These are phyloP conservation scores for Viola pubescens DNA, from an alignment of 441 rosid species.

Conservation along the genomic window DNA sequence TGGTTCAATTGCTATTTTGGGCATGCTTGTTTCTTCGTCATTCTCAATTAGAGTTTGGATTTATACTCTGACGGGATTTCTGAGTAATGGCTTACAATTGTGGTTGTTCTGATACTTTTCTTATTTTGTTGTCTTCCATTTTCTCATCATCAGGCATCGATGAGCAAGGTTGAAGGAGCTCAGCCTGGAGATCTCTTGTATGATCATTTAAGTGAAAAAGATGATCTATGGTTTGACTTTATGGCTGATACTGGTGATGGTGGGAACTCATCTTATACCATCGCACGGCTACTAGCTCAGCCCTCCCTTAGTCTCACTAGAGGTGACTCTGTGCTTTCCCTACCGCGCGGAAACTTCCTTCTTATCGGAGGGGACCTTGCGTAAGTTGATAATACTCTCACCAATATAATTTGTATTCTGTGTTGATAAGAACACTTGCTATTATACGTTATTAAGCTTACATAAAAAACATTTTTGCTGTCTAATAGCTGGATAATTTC, in stretches of 20 bases:
- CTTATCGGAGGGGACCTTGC: constrained; percentile 99
- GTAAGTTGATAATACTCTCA: constrained; percentile 42
- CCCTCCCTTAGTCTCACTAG: constrained; percentile 42
- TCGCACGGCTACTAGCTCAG: constrained; percentile 89
- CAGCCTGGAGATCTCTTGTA: constrained; percentile 54
- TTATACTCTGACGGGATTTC: too few species aligned
- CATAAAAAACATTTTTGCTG: too few species aligned
- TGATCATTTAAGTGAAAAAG: constrained; percentile 70
- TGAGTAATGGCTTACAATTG: too few species aligned
- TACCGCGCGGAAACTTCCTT: constrained; percentile 73
- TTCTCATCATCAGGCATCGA: constrained; percentile 69
- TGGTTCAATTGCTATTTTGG: too few species aligned
- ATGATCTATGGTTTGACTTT: constrained; percentile 95
- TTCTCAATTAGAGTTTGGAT: too few species aligned
- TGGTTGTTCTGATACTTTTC: neutral
- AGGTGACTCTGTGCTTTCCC: constrained; percentile 34
- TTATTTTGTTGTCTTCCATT: constrained; percentile 1
- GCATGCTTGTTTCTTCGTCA: too few species aligned
- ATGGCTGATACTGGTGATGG: constrained; percentile 99
- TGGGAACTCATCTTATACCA: constrained; percentile 87
- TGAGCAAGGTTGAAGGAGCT: constrained; percentile 55
- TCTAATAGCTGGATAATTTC: too few species aligned
- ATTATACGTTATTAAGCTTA: too few species aligned
- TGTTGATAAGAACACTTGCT: too few species aligned
- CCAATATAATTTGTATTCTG: too few species aligned